Conservation (phyloP, 371 early-diverging fungal genomes). For the Batkoa obscura region DNA sequence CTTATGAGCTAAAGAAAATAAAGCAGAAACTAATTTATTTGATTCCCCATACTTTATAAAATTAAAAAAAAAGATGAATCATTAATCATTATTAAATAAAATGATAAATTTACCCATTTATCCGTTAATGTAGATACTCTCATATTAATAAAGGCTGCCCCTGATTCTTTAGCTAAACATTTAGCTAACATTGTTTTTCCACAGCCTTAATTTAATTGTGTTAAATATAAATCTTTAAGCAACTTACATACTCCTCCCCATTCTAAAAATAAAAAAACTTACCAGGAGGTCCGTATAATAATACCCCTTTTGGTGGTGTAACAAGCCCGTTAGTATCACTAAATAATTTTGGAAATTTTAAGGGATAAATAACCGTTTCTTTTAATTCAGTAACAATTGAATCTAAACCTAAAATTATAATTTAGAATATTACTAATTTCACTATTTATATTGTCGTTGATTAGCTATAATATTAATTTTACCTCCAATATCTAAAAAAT, state of each 20-base stretch:
- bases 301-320: conserved; percentile 84
- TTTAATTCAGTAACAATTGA: conserved; percentile 74
- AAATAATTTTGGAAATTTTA: conserved; percentile 78
- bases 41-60: conserved; percentile 69
- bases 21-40: conserved; percentile 77
- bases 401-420: conserved; percentile 40
- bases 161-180: conserved; percentile 87
- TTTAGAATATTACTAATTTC: neutral
- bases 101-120: conserved; percentile 51
- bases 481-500: conserved; percentile 3
- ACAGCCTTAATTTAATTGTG: conserved; percentile 25
- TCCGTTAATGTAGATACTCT: conserved; percentile 90
- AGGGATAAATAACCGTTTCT: conserved; percentile 88
- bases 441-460: neutral
- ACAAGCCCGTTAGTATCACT: conserved; percentile 64
- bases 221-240: neutral
- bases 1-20: conserved; percentile 84
- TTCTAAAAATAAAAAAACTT: too few relatives aligned
- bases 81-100: neutral
- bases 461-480: neutral
- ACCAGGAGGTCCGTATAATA: conserved; percentile 87
- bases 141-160: conserved; percentile 86
- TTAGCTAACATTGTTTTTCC: conserved; percentile 97
- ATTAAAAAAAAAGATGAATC: neutral
- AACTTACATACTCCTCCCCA: too few relatives aligned